Evolutionary conservation across 106 monocot genomes (phyloP).

Genomic region (Acanthochlamys bracteata): DNA sequence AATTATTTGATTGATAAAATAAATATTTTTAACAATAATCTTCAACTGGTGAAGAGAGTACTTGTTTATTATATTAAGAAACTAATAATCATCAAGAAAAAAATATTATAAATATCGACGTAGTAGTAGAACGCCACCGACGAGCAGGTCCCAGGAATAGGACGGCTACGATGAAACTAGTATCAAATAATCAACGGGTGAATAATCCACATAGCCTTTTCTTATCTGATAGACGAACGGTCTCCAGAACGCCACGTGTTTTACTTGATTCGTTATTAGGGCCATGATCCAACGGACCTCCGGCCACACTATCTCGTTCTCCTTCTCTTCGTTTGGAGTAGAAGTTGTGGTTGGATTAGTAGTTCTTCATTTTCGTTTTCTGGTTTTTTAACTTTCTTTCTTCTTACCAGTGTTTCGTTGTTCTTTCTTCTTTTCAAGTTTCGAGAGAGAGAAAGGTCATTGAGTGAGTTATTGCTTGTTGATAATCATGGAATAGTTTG

Average conservation of each 20-base stretch:
- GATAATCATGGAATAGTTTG: neutral
- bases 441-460: too few relatives aligned
- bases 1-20: too few relatives aligned
- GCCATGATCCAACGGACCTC: constrained; percentile 6
- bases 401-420: neutral
- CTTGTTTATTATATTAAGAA: too few relatives aligned
- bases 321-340: neutral
- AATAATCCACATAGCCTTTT: neutral
- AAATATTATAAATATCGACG: neutral
- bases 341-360: neutral
- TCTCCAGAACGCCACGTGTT: constrained; percentile 12
- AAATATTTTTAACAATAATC: too few relatives aligned
- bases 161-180: constrained; percentile 2
- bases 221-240: constrained; percentile 38
- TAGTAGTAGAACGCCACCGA: neutral
- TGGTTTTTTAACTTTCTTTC: neutral
- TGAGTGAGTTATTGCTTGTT: too few relatives aligned
- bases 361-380: neutral
- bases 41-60: too few relatives aligned
- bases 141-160: neutral
- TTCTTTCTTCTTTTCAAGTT: too few relatives aligned
- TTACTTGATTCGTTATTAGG: neutral
- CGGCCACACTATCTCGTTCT: neutral
- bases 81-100: neutral
- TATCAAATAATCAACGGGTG: neutral